phyloP scores from a whole-genome alignment of 805 yeast species.

The Candida quercuum region DNA sequence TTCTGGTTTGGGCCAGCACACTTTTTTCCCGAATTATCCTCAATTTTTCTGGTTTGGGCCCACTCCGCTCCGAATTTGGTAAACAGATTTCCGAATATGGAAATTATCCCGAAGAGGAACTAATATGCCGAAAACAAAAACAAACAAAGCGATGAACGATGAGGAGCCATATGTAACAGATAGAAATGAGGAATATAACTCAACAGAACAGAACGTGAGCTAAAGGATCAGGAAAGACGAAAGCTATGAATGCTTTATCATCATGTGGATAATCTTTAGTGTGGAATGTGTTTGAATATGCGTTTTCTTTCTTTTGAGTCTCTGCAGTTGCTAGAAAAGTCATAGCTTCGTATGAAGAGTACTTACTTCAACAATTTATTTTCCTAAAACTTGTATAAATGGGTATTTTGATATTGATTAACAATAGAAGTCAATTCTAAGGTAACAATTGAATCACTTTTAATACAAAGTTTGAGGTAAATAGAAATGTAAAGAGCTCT shows the following conservation, averaged over 20 bases:
- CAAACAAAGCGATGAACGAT: not conserved
- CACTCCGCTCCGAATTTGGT: not conserved
- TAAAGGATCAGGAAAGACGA: too few species aligned
- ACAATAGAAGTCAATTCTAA: constrained; percentile 4
- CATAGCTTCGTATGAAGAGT: too few species aligned
- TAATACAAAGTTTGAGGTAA: constrained; percentile 5
- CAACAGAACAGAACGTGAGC: too few species aligned
- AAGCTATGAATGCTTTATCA: too few species aligned
- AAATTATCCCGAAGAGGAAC: not conserved
- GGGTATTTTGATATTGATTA: constrained; percentile 3
- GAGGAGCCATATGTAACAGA: not conserved
- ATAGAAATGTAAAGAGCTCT: constrained; percentile 3
- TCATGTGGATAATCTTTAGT: too few species aligned
- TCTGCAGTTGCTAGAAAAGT: too few species aligned
- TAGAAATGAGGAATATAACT: too few species aligned
- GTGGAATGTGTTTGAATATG: too few species aligned
- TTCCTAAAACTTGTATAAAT: constrained; percentile 5
- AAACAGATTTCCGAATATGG: not conserved
- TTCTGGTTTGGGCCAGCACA: not conserved
- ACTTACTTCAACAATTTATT: constrained; percentile 12
- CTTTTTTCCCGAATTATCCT: not conserved
- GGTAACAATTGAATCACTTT: constrained; percentile 1
- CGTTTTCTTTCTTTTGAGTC: too few species aligned
- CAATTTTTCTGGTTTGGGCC: not conserved
- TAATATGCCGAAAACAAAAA: not conserved